Conservation (phyloP, 169 alveolate genomes). For the Ophryocystis elektroscirrha region DNA sequence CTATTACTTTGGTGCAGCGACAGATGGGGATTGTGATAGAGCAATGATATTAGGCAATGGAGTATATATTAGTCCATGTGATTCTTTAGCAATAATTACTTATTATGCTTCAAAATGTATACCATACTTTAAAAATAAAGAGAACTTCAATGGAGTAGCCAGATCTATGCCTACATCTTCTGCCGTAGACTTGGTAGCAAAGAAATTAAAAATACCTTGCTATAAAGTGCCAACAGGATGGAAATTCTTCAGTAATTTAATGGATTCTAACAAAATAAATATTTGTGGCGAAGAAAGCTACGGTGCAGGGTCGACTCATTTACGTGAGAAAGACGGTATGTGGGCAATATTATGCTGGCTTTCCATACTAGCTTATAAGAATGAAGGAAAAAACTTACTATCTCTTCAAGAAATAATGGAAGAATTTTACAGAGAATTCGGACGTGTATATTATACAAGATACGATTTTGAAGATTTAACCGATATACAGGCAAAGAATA, state of each 20-base stretch:
- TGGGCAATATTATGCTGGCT: conserved; percentile 87
- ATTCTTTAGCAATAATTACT: conserved; percentile 68
- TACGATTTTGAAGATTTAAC: conserved; percentile 56
- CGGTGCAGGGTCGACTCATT: conserved; percentile 75
- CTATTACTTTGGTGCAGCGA: conserved; percentile 81
- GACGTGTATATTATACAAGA: conserved; percentile 73
- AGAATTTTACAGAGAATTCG: conserved; percentile 65
- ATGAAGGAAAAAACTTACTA: conserved; percentile 31
- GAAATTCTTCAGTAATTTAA: conserved; percentile 83
- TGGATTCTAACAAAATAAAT: conserved; percentile 67
- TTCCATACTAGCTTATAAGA: conserved; percentile 60
- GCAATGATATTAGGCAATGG: conserved; percentile 70
- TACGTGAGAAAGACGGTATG: conserved; percentile 81
- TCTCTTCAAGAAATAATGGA: conserved; percentile 55
- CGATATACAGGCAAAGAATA: conserved; percentile 50
- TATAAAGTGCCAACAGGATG: conserved; percentile 89
- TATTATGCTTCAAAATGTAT: conserved; percentile 52
- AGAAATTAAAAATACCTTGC: conserved; percentile 47
- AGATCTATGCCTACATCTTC: conserved; percentile 86
- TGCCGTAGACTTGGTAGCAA: conserved; percentile 69
- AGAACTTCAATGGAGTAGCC: conserved; percentile 55
- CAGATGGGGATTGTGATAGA: conserved; percentile 89
- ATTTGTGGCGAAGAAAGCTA: conserved; percentile 83
- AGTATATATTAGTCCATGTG: conserved; percentile 80
- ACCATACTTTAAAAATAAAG: conserved; percentile 33